Evolutionary conservation across 305 asterid species (phyloP).

Genomic region (Fraxinus dipetala): DNA sequence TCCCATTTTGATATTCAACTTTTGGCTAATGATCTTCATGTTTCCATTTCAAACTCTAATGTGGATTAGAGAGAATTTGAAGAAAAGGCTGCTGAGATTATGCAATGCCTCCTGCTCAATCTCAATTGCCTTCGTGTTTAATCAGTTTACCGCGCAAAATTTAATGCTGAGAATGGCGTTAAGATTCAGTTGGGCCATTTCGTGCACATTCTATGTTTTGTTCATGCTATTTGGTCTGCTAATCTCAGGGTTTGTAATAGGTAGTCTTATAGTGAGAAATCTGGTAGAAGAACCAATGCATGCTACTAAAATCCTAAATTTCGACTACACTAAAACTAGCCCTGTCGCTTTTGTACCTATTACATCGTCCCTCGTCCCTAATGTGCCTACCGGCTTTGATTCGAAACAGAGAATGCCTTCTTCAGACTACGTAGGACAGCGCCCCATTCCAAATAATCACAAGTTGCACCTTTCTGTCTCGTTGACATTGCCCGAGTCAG

Average conservation of each 20-base stretch:
- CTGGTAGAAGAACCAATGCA: slow-evolving; percentile 47
- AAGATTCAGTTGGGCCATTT: slow-evolving; percentile 37
- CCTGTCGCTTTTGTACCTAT: slow-evolving; percentile 50
- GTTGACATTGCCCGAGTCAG: slow-evolving; percentile 65
- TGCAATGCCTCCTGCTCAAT: slow-evolving; percentile 21
- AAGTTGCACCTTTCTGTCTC: slow-evolving; percentile 48
- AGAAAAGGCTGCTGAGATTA: slow-evolving; percentile 30
- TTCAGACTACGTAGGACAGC: slow-evolving; percentile 17
- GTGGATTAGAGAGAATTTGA: slow-evolving; percentile 27
- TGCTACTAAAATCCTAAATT: slow-evolving; percentile 40
- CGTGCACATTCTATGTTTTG: slow-evolving; percentile 43
- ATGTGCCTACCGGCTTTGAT: slow-evolving; percentile 5
- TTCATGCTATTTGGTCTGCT: slow-evolving; percentile 41
- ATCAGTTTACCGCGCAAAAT: slow-evolving; percentile 27
- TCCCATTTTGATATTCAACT: slow-evolving; percentile 33
- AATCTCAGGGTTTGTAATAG: slow-evolving; percentile 37
- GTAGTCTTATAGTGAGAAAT: slow-evolving; percentile 35
- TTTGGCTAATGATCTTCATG: slow-evolving; percentile 31
- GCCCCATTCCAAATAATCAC: slow-evolving; percentile 38
- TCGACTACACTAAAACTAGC: slow-evolving; percentile 60
- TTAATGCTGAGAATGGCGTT: slow-evolving; percentile 32
- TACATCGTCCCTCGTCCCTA: slow-evolving; percentile 21
- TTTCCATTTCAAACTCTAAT: slow-evolving; percentile 41
- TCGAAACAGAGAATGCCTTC: slow-evolving; percentile 4
- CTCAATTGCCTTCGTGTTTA: slow-evolving; percentile 26